Evolutionary conservation across 306 rosid species (phyloP).

Genomic region (Erythrophleum fordii): DNA sequence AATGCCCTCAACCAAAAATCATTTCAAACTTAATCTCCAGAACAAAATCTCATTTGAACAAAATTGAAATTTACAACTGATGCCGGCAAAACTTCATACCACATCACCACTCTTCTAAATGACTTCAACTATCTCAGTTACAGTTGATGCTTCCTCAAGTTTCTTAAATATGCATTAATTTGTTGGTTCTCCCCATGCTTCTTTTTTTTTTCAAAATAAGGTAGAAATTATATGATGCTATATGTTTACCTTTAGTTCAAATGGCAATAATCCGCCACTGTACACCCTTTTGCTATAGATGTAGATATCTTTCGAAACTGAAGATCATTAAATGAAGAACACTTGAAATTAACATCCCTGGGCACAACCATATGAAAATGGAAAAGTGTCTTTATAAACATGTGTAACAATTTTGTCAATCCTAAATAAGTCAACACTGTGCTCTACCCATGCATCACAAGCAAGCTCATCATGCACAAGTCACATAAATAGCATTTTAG

Average conservation of each 20-base stretch:
- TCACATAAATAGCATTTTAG: constrained; percentile 12
- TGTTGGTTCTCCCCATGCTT: neutral
- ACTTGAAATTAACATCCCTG: neutral
- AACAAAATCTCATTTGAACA: neutral
- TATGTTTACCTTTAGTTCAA: constrained; percentile 1
- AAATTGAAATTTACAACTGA: constrained; percentile 13
- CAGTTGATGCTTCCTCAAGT: neutral
- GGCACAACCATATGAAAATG: constrained; percentile 10
- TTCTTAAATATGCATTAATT: neutral
- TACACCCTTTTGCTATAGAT: constrained; percentile 24
- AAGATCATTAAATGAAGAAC: constrained; percentile 27
- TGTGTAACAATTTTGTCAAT: constrained; percentile 29
- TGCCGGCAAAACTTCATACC: constrained; percentile 13
- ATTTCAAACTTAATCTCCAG: constrained; percentile 27
- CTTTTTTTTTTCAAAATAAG: neutral
- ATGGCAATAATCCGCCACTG: constrained; percentile 24
- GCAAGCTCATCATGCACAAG: constrained; percentile 22
- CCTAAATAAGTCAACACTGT: constrained; percentile 18
- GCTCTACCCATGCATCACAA: neutral
- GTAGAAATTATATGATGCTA: neutral
- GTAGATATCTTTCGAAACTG: constrained; percentile 31
- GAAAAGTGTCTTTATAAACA: constrained; percentile 9
- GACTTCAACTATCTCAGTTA: constrained; percentile 19
- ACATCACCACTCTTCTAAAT: constrained; percentile 5
- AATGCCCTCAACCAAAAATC: constrained; percentile 11